Evolutionary conservation across 352 stramenopile species (phyloP).

Genomic region (Globisporangium apiculatum): DNA sequence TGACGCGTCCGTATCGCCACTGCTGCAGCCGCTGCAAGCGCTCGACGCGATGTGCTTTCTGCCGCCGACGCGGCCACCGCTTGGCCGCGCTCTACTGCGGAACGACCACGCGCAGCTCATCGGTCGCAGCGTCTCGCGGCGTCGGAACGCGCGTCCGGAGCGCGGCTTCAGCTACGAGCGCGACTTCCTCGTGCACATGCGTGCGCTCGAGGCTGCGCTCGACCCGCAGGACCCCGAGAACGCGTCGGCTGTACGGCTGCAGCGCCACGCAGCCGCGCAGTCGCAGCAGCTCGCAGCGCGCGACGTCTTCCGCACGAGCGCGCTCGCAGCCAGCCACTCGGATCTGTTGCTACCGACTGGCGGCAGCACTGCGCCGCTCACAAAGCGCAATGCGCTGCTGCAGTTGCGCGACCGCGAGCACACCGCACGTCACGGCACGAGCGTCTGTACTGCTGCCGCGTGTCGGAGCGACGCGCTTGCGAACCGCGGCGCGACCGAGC

Average conservation of each 20-base stretch:
- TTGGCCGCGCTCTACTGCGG: conserved; percentile 2
- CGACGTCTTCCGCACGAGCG: conserved; percentile 38
- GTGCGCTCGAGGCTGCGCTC: conserved; percentile 23
- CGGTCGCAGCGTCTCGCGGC: background rate
- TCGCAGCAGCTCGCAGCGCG: conserved; percentile 23
- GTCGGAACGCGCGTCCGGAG: conserved; percentile 16
- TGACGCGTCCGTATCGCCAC: too few species aligned
- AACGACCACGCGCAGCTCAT: conserved; percentile 7
- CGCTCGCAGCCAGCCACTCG: conserved; percentile 11
- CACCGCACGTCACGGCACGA: conserved; percentile 35
- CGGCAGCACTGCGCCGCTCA: conserved; percentile 20
- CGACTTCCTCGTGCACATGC: conserved; percentile 54
- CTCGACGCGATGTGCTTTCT: conserved; percentile 2
- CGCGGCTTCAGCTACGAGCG: conserved; percentile 44
- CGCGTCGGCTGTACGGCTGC: conserved; percentile 32
- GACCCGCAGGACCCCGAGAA: conserved; percentile 80
- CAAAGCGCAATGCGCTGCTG: conserved; percentile 58
- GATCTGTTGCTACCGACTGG: background rate
- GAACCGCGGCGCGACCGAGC: conserved; percentile 3
- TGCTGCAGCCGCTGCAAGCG: background rate
- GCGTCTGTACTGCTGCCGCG: conserved; percentile 20
- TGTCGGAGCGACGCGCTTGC: conserved; percentile 9
- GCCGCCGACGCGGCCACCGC: conserved; percentile 9
- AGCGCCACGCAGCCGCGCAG: conserved; percentile 30
- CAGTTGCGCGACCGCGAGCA: conserved; percentile 48